A percentile compares a stretch with the other conserved stretches of the same genome.
phyloP scores from a whole-genome alignment of 352 stramenopile species.

The Globisporangium alternatum region DNA sequence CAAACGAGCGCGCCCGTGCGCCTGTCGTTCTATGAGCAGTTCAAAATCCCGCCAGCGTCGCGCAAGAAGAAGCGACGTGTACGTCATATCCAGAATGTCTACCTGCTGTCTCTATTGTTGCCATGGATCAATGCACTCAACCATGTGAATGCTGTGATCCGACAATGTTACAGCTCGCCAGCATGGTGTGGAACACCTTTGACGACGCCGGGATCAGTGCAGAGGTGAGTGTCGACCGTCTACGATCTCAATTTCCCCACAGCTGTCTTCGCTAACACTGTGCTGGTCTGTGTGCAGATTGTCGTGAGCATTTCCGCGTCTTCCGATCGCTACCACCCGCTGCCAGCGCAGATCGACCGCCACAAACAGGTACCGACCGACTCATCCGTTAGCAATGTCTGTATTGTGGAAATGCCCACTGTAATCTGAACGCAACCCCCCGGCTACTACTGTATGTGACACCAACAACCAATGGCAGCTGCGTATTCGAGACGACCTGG shows the following conservation, averaged over 20 bases:
- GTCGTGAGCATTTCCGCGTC: slow-evolving; percentile 53
- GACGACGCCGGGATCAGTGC: slow-evolving; percentile 52
- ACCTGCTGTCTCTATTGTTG: slow-evolving; percentile 31
- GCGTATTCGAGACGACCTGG: slow-evolving; percentile 68
- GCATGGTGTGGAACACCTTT: slow-evolving; percentile 64
- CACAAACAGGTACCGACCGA: slow-evolving; percentile 55
- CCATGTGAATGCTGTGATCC: background rate
- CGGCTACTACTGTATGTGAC: too few relatives aligned
- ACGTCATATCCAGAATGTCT: slow-evolving; percentile 1
- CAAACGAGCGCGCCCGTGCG: slow-evolving; percentile 38
- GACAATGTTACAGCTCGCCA: slow-evolving; percentile 32
- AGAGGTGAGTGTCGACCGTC: slow-evolving; percentile 32
- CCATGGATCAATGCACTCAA: slow-evolving; percentile 35
- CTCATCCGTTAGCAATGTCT: too few relatives aligned
- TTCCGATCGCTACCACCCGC: slow-evolving; percentile 46
- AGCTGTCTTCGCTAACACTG: background rate
- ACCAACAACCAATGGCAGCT: slow-evolving; percentile 24
- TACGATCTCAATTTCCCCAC: too few relatives aligned
- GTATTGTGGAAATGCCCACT: too few relatives aligned
- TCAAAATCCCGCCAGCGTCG: slow-evolving; percentile 45
- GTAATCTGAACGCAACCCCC: background rate
- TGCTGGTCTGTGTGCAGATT: slow-evolving; percentile 22
- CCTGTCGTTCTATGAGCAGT: slow-evolving; percentile 58
- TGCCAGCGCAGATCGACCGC: slow-evolving; percentile 60
- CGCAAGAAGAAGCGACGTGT: slow-evolving; percentile 77